Conservation (phyloP, 176 grass and related monocot genomes). For the Carex pumila region DNA sequence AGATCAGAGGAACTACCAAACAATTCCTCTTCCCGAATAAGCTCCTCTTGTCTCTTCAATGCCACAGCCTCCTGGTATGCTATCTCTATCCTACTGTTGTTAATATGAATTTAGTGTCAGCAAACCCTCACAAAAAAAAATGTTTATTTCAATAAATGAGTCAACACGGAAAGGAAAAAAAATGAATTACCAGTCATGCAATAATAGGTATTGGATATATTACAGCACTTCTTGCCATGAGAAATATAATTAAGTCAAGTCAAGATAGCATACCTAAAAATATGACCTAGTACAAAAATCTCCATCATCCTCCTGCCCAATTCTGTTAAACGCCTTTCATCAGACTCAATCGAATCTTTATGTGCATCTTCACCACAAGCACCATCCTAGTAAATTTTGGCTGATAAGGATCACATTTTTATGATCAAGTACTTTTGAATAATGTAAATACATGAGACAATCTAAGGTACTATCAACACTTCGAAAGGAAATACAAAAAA, state of each 20-base stretch:
- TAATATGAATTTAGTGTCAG: conserved; percentile 20
- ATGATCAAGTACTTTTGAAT: conserved; percentile 8
- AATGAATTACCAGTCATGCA: neutral
- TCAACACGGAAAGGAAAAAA: neutral
- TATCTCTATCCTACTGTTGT: conserved; percentile 81
- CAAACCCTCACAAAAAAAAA: neutral
- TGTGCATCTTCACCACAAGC: conserved; percentile 74
- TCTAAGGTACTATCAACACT: neutral
- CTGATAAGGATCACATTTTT: neutral
- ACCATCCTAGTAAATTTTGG: conserved; percentile 41
- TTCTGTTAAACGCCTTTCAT: conserved; percentile 80
- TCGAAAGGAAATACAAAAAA: conserved; percentile 14
- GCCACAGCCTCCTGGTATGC: conserved; percentile 85
- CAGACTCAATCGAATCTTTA: conserved; percentile 82
- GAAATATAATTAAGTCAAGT: neutral
- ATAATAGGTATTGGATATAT: neutral
- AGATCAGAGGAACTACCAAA: conserved; percentile 60
- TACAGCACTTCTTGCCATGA: neutral
- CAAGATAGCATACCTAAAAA: conserved; percentile 55
- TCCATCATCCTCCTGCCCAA: conserved; percentile 83
- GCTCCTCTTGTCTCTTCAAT: conserved; percentile 91
- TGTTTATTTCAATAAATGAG: neutral
- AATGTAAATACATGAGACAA: neutral
- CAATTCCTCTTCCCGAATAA: conserved; percentile 99
- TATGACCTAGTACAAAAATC: conserved; percentile 83